Evolutionary conservation across 208 protist genomes (phyloP).

Genomic region (Acanthamoeba triangularis): DNA sequence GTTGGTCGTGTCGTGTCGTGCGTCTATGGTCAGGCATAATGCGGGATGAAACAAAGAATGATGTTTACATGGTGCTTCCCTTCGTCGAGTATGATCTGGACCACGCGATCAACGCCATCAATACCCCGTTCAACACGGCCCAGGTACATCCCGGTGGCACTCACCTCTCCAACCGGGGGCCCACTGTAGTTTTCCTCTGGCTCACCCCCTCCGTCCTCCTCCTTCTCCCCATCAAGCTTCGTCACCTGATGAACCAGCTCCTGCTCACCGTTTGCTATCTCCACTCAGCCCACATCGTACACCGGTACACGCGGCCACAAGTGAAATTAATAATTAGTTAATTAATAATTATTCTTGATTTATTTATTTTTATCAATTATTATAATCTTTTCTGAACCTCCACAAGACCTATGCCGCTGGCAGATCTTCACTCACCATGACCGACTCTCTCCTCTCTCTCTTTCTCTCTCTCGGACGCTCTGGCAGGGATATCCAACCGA

Average conservation of each 20-base stretch:
- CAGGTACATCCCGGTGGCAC: not conserved
- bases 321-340: too few relatives aligned
- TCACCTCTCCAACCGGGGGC: not conserved
- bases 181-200: not conserved
- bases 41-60: not conserved
- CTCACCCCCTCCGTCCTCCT: not conserved
- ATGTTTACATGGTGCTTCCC: constrained; percentile 42
- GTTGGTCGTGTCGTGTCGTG: not conserved
- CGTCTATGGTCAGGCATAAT: not conserved
- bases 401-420: too few relatives aligned
- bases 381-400: too few relatives aligned
- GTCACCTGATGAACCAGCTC: constrained; percentile 23
- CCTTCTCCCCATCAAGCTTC: constrained; percentile 8
- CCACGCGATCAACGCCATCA: constrained; percentile 10
- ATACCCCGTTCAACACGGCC: not conserved
- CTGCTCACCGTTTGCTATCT: constrained; percentile 60
- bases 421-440: too few relatives aligned
- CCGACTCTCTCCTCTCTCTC: not conserved
- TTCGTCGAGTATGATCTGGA: constrained; percentile 65
- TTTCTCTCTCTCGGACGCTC: too few relatives aligned
- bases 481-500: not conserved
- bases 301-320: not conserved
- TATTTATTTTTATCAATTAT: too few relatives aligned
- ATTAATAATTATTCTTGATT: too few relatives aligned
- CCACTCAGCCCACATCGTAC: constrained; percentile 47